A percentile compares a stretch with the other conserved stretches of the same genome.
Evolutionary conservation across 768 basidiomycete genomes (phyloP).

Genomic region (Suillus brevipes): DNA sequence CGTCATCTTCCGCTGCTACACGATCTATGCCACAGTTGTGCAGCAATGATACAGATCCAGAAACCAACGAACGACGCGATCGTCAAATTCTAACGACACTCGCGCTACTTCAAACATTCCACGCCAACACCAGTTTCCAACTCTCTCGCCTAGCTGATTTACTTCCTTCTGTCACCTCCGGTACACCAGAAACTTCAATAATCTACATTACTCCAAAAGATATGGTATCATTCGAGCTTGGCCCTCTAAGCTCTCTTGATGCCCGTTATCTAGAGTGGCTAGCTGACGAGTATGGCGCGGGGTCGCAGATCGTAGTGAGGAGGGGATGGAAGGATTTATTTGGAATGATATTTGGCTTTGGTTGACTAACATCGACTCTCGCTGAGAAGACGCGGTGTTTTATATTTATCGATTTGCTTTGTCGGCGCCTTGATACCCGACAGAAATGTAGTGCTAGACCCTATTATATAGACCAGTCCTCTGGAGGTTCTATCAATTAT

Average conservation of each 20-base stretch:
- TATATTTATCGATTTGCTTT: background rate
- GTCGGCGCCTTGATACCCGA: background rate
- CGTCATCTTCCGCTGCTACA: conserved; percentile 28
- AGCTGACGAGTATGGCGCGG: conserved; percentile 60
- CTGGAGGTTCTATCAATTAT: background rate
- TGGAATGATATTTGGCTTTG: conserved; percentile 43
- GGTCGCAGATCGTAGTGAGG: conserved; percentile 39
- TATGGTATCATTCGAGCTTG: conserved; percentile 67
- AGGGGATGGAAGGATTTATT: conserved; percentile 50
- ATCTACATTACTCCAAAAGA: conserved; percentile 62
- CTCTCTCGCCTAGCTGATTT: conserved; percentile 43
- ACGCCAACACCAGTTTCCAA: conserved; percentile 62
- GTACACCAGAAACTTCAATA: conserved; percentile 21
- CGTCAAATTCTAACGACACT: conserved; percentile 48
- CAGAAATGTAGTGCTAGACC: background rate
- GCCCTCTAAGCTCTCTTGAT: conserved; percentile 70
- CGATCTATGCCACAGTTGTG: conserved; percentile 32
- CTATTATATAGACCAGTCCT: background rate
- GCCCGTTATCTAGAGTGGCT: conserved; percentile 81
- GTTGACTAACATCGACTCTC: conserved; percentile 20
- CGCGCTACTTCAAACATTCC: conserved; percentile 66
- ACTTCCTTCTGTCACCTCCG: conserved; percentile 17
- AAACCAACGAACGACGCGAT: conserved; percentile 30
- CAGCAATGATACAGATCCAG: conserved; percentile 14
- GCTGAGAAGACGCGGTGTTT: background rate